A percentile compares a stretch with the other conserved stretches of the same genome.
Conservation (phyloP, 768 basidiomycete species). For the Pleurotus cornucopiae region DNA sequence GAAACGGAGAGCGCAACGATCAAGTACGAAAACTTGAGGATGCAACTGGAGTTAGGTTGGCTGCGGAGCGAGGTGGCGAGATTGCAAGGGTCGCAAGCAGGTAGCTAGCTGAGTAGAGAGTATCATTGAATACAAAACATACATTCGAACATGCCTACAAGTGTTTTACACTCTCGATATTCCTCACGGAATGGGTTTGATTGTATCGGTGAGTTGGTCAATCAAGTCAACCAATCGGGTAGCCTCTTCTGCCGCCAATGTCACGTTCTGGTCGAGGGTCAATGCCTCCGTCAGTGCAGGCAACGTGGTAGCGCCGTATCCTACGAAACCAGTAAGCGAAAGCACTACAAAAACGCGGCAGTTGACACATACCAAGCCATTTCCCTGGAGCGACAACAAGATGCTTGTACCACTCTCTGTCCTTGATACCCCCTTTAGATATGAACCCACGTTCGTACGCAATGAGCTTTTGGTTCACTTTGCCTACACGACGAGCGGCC, state of each 20-base stretch:
- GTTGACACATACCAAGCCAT: conserved; percentile 58
- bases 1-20: neutral
- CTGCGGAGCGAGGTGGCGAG: too few relatives aligned
- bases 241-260: conserved; percentile 43
- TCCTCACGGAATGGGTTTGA: neutral
- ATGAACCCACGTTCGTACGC: conserved; percentile 80
- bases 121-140: too few relatives aligned
- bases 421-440: conserved; percentile 67
- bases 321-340: conserved; percentile 18
- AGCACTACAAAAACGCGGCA: neutral
- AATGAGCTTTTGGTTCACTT: conserved; percentile 61
- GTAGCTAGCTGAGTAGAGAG: too few relatives aligned
- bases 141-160: too few relatives aligned
- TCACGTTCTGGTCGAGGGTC: conserved; percentile 44
- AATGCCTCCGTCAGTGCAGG: conserved; percentile 60
- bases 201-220: neutral
- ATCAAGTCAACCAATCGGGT: conserved; percentile 35
- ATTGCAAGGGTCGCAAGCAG: too few relatives aligned
- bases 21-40: neutral
- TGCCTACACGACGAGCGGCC: conserved; percentile 53
- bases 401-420: conserved; percentile 83
- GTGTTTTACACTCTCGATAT: neutral
- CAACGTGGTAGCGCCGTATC: conserved; percentile 59
- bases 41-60: neutral
- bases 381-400: conserved; percentile 84